Evolutionary conservation across 441 rosid genomes (phyloP), one percentile per base, ranked within the genome.

Genomic region (Pelargonium cotyledonis): DNA sequence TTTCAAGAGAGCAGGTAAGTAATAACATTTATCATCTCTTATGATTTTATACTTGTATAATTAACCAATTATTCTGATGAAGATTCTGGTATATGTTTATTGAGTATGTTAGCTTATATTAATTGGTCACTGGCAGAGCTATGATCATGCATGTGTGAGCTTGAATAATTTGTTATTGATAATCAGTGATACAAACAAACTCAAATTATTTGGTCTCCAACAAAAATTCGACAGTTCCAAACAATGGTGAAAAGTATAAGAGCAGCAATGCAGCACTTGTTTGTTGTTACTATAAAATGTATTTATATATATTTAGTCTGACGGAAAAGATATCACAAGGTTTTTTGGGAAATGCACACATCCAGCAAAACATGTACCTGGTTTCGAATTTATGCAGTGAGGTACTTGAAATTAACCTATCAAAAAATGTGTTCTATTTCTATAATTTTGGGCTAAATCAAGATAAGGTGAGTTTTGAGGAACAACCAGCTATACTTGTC

Each of bases 1-100:
- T 91, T 83, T 89, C 98, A 15, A 91, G 99, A 85, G 99, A 93
- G 80, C 99, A 96, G 96, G 99, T 35, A 35, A 5, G 40, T 87
- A 70, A 18, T 49, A 67, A 64, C 31, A 76, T 77, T n/a, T 35
- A 51, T 68, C 62, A 65, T 47, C 29, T 16, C 47, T 44, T 23
- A 57, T 53, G 65, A 14, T 70, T 31, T 35, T 31, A 44, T 66
- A 9, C 57, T 66, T 43, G 10, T 65, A 55, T 18, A 7, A 18
- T n/a, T 21, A 55, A 55, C 10, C 10, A 55, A 16, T 49, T 49
- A 14, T 55, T 18, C 61, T 55, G 61, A 21, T 55, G 26, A 49
- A 49, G 15, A 49, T n/a, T 49, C 55, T 49, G 55, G 55, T 49
- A 49, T 49, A n/a, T 49, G 55, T 11, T 49, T 11, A 49, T 49